Evolutionary conservation across 352 stramenopile genomes (phyloP), one percentile per base, ranked within the genome.

Genomic region (Globisporangium uncinulatum): DNA sequence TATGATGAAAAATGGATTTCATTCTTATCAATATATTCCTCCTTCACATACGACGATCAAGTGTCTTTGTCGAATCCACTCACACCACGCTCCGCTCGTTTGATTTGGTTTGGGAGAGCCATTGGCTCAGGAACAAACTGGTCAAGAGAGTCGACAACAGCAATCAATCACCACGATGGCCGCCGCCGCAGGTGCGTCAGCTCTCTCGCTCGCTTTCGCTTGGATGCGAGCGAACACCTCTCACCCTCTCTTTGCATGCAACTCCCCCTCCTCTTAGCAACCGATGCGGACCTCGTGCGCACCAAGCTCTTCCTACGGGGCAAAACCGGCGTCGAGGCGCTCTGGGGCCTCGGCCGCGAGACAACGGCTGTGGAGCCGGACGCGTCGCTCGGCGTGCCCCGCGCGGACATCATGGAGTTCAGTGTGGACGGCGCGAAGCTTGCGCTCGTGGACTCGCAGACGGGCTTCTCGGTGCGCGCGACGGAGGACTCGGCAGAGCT

Each of bases 231-330:
- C n/a, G n/a, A n/a, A 15, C 37, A 10, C 6, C 37, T 14, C 10
- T 43, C 37, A 11, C 37, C 6, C 37, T 6, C 37, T 15, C 37
- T n/a, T n/a, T n/a, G n/a, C n/a, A n/a, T n/a, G 10, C 37, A 14
- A 10, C 11, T 43, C 0, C 37, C 6, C 37, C 6, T 15, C 6
- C 37, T n/a, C n/a, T n/a, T n/a, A 57, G 57, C 57, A 9, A 44
- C 57, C n/a, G 57, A 53, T 15, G 39, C 41, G n/a, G 53, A 65
- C 36, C 43, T 65, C 54, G 37, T 80, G 48, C 78, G 78, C 59
- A 94, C 82, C 58, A 94, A 94, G 71, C 81, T 94, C 59, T 94
- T 92, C 66, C 63, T 93, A 56, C 85, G 85, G 49, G 79, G 83
- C 54, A 92, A 84, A 66, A 48, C 69, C 51, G 79, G 83, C 54